Conservation (phyloP, 805 yeast species). For the Starmerella tilneyi region DNA sequence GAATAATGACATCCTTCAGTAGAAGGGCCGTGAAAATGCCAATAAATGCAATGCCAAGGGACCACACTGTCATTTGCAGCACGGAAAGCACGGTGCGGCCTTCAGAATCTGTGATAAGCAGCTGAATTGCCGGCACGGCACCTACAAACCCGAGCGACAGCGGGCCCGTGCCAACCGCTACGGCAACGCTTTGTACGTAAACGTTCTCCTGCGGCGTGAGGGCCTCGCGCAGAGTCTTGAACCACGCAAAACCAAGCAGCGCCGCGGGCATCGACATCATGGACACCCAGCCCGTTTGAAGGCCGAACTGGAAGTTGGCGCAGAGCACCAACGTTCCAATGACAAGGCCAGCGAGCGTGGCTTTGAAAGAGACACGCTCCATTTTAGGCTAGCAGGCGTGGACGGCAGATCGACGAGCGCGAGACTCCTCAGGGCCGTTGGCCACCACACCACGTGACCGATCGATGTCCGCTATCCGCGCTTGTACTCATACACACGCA, state of each 20-base stretch:
- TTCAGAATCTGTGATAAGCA: constrained; percentile 68
- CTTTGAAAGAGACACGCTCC: constrained; percentile 47
- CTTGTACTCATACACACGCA: too few species aligned
- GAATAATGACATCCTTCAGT: constrained; percentile 70
- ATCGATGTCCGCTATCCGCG: too few species aligned
- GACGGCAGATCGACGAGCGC: too few species aligned
- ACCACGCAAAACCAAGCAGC: constrained; percentile 70
- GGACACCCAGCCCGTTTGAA: constrained; percentile 98
- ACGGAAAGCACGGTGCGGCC: constrained; percentile 35
- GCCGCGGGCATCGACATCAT: constrained; percentile 98
- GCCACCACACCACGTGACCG: too few species aligned
- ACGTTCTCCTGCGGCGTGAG: constrained; percentile 87
- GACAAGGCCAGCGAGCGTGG: constrained; percentile 61
- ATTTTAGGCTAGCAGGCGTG: constrained; percentile 1
- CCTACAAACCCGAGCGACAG: constrained; percentile 92
- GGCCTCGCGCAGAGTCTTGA: constrained; percentile 43
- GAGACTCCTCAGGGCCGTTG: too few species aligned
- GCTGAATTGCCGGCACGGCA: constrained; percentile 89
- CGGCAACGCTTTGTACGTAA: constrained; percentile 81
- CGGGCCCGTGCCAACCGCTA: constrained; percentile 97
- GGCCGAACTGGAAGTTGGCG: constrained; percentile 90
- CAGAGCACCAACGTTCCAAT: constrained; percentile 83
- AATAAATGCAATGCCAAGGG: constrained; percentile 76
- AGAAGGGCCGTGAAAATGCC: constrained; percentile 95
- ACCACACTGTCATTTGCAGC: constrained; percentile 64